Percentiles rank a stretch among this genome's conserved stretches.
Conservation (phyloP, 139 green algal species). For the Chlamydomonas schloesseri region DNA sequence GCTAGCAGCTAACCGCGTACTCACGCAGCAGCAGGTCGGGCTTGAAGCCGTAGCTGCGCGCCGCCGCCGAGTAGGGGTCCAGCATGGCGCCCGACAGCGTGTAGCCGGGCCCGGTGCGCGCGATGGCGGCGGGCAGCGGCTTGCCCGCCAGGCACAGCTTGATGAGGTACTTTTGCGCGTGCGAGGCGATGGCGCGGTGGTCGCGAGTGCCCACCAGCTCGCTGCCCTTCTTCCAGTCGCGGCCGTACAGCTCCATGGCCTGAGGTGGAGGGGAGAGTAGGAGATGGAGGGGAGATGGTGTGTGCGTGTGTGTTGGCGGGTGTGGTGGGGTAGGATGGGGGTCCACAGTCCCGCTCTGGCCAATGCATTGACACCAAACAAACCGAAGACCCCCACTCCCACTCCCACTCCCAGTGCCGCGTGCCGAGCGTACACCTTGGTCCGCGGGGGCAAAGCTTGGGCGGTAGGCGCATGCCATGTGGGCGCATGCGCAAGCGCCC, state of each 20-base stretch:
- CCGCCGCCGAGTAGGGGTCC: conserved; percentile 79
- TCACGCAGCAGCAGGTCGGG: conserved; percentile 71
- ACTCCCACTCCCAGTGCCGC: no score
- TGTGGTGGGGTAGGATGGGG: no score
- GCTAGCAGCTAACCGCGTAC: neutral
- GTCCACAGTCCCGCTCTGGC: no score
- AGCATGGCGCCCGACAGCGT: conserved; percentile 84
- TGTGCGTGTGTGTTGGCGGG: no score
- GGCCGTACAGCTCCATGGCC: conserved; percentile 69
- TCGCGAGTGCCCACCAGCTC: conserved; percentile 76
- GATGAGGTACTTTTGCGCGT: conserved; percentile 88
- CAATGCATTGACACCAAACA: no score
- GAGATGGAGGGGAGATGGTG: no score
- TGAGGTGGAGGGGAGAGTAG: no score
- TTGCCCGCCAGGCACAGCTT: conserved; percentile 80
- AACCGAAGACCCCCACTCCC: no score
- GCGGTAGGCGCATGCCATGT: no score
- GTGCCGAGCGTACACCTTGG: no score
- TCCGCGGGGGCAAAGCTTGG: no score
- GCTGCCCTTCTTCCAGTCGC: conserved; percentile 74
- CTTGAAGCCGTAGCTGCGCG: conserved; percentile 83
- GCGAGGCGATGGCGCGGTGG: conserved; percentile 69
- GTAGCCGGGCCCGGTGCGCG: conserved; percentile 69
- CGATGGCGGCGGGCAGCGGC: conserved; percentile 72
- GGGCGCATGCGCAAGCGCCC: no score